Conservation (phyloP, 352 stramenopile species). For the Phytophthora pini region DNA sequence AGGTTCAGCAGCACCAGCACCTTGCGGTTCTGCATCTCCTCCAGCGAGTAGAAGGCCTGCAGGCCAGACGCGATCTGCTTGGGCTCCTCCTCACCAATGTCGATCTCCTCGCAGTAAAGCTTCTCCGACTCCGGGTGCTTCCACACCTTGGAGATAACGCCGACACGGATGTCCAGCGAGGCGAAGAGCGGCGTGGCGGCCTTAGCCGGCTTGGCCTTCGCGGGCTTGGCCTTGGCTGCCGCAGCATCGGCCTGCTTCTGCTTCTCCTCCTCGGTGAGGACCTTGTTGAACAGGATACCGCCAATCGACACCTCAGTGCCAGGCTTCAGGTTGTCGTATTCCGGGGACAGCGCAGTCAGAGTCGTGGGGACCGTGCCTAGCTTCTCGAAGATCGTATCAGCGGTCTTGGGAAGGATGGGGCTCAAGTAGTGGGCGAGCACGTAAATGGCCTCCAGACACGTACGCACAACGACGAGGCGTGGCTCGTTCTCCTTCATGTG, state of each 20-base stretch:
- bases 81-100: slow-evolving; percentile 94
- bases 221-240: slow-evolving; percentile 57
- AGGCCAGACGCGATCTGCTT: slow-evolving; percentile 96
- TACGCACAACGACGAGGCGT: slow-evolving; percentile 93
- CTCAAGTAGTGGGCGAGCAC: slow-evolving; percentile 95
- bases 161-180: slow-evolving; percentile 83
- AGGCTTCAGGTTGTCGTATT: slow-evolving; percentile 93
- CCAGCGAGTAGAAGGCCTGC: slow-evolving; percentile 93
- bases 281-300: slow-evolving; percentile 96
- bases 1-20: slow-evolving; percentile 98
- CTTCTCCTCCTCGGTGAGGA: slow-evolving; percentile 81
- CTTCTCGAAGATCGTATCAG: slow-evolving; percentile 95
- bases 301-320: slow-evolving; percentile 93
- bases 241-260: slow-evolving; percentile 63
- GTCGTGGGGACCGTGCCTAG: slow-evolving; percentile 85
- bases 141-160: slow-evolving; percentile 84
- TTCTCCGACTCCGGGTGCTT: slow-evolving; percentile 92
- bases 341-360: slow-evolving; percentile 76
- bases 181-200: slow-evolving; percentile 68
- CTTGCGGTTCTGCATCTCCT: slow-evolving; percentile 95
- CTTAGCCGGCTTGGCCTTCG: slow-evolving; percentile 56
- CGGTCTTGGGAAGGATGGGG: slow-evolving; percentile 93
- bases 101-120: slow-evolving; percentile 99
- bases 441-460: slow-evolving; percentile 97
- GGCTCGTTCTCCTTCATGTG: slow-evolving; percentile 94